Base-by-base conservation (phyloP, 352 stramenopile species). In the Globisporangium spinosum region DNA sequence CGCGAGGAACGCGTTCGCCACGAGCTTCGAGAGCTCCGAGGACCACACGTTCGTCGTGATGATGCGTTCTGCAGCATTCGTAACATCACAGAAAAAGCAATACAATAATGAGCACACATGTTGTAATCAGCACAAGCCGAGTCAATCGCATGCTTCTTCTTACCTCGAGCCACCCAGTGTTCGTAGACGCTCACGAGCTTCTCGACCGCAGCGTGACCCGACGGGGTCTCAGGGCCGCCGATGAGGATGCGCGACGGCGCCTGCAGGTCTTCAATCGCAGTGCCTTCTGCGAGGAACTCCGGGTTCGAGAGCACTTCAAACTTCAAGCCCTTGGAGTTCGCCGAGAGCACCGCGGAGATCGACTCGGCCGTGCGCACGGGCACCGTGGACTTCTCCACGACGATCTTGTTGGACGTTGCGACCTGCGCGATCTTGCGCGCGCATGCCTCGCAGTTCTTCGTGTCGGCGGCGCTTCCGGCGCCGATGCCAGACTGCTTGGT, bases 301-400 rank as follows among this genome's bases (percentile, higher is more conserved):
- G 98, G 98, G 78, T 99, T 99, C 22, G 87, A 98, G 62, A 99
- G 82, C 62, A 99, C 97, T 73, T 99, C 91, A 67, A 99, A 98
- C 23, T 97, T 82, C 35, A 98, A 70, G 32, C 80, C 81, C 80
- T 98, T 98, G 25, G 95, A 92, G 77, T 99, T 98, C 71, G 89
- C 93, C 22, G 87, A 85, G 49, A 99, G 89, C 62, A 99, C 97
- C 32, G 95, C 89, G 51, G 89, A 87, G 59, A 99, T 98, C 13
- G 97, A 97, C 73, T 99, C 94, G 8, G 98, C 98, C 27, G 98
- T 99, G 70, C 97, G 89, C 43, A 99, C 98, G 9, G 98, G 98
- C 61, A 99, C 98, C 3, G 98, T 99, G 13, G 92, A 99, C 88
- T 99, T 99, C 77, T 99, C 98, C 15, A 99, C 97, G 23, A 99